Conservation (phyloP, 495 filamentous ascomycete species). For the Usnea hakonensis region DNA sequence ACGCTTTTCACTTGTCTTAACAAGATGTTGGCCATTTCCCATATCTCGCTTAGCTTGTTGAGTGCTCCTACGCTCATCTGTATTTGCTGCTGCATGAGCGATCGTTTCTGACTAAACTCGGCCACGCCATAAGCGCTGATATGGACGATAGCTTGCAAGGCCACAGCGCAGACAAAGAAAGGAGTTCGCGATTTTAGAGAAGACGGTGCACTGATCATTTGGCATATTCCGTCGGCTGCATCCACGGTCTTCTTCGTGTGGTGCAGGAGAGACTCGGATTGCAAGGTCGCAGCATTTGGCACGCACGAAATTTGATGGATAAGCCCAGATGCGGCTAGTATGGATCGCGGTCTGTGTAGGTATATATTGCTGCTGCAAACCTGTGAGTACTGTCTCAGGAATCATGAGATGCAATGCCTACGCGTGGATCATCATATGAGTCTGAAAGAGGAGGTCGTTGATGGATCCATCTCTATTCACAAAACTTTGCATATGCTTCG, state of each 20-base stretch:
- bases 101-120: slow-evolving; percentile 57
- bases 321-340: neutral
- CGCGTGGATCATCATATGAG: slow-evolving; percentile 72
- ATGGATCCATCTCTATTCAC: slow-evolving; percentile 59
- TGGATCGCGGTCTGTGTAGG: neutral
- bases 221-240: slow-evolving; percentile 67
- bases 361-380: slow-evolving; percentile 22
- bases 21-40: slow-evolving; percentile 67
- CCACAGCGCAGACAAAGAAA: slow-evolving; percentile 78
- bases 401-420: slow-evolving; percentile 33
- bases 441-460: slow-evolving; percentile 90
- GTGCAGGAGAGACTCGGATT: neutral
- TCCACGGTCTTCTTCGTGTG: slow-evolving; percentile 59
- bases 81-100: slow-evolving; percentile 64
- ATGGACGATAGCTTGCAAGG: slow-evolving; percentile 52
- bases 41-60: slow-evolving; percentile 62
- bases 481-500: slow-evolving; percentile 63
- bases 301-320: neutral
- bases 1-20: slow-evolving; percentile 66
- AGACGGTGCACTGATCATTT: slow-evolving; percentile 68
- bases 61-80: slow-evolving; percentile 77
- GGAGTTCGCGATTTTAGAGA: slow-evolving; percentile 71
- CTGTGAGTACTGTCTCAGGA: slow-evolving; percentile 13
- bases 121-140: slow-evolving; percentile 61
- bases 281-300: neutral